Percentiles rank a stretch among this genome's conserved stretches.
Conservation (phyloP, 2,329 filamentous ascomycete genomes). For the Tolypocladium guangdongense region DNA sequence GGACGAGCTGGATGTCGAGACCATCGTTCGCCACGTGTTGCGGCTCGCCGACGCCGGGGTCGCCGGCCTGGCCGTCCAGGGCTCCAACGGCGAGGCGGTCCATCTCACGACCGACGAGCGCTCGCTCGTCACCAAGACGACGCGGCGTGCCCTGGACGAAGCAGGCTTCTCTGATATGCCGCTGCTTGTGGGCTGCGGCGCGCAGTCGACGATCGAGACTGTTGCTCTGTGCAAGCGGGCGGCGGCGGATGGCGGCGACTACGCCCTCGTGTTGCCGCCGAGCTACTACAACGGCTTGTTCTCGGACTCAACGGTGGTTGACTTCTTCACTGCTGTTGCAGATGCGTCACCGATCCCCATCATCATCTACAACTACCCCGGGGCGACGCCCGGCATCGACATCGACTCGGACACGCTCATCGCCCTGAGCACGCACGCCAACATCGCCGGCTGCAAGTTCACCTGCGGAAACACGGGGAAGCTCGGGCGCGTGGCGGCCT, state of each 20-base stretch:
- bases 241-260: slow-evolving; percentile 51
- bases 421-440: slow-evolving; percentile 37
- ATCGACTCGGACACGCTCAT: slow-evolving; percentile 46
- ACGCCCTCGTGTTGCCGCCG: slow-evolving; percentile 56
- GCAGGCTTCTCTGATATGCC: slow-evolving; percentile 44
- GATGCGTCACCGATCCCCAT: slow-evolving; percentile 45
- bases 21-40: slow-evolving; percentile 39
- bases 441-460: slow-evolving; percentile 52
- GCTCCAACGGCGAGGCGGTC: slow-evolving; percentile 64
- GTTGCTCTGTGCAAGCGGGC: slow-evolving; percentile 56
- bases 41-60: slow-evolving; percentile 53
- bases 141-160: slow-evolving; percentile 48
- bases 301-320: slow-evolving; percentile 42
- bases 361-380: slow-evolving; percentile 54
- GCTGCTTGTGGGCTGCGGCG: slow-evolving; percentile 59
- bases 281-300: slow-evolving; percentile 55
- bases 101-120: slow-evolving; percentile 56
- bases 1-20: slow-evolving; percentile 42
- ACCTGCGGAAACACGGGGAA: slow-evolving; percentile 56
- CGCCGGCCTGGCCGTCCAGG: slow-evolving; percentile 56
- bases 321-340: slow-evolving; percentile 54
- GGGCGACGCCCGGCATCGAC: slow-evolving; percentile 44
- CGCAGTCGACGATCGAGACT: slow-evolving; percentile 56
- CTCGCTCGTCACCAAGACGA: slow-evolving; percentile 46
- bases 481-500: slow-evolving; percentile 35